Conservation (phyloP, 2,329 filamentous ascomycete genomes). For the Penicillium sp. region DNA sequence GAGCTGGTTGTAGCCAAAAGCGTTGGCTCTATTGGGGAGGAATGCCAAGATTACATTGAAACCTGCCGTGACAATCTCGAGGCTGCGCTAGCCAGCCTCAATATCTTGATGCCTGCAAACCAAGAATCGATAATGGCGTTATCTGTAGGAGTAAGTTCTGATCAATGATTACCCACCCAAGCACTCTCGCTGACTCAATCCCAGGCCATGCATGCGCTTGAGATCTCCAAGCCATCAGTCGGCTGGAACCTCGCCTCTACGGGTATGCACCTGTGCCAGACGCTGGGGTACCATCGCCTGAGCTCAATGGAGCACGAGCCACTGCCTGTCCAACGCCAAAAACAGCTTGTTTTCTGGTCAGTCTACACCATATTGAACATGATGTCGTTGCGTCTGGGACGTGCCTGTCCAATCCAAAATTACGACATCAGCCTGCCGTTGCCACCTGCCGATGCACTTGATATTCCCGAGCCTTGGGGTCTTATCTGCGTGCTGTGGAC, state of each 20-base stretch:
- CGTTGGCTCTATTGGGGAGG: constrained; percentile 21
- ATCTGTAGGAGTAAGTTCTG: constrained; percentile 55
- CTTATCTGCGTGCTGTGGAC: constrained; percentile 58
- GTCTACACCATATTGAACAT: constrained; percentile 61
- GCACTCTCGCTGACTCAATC: constrained; percentile 6
- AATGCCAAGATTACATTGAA: constrained; percentile 32
- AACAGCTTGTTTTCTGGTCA: constrained; percentile 57
- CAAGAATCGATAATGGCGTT: constrained; percentile 61
- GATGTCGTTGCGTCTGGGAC: constrained; percentile 60
- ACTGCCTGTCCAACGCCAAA: constrained; percentile 30
- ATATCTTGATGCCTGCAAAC: constrained; percentile 58
- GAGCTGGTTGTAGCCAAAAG: constrained; percentile 29
- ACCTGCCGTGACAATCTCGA: constrained; percentile 49
- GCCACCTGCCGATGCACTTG: constrained; percentile 19
- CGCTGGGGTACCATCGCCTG: constrained; percentile 59
- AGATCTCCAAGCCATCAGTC: constrained; percentile 62
- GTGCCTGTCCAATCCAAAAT: constrained; percentile 59
- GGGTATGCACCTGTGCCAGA: constrained; percentile 62
- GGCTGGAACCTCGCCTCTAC: constrained; percentile 64
- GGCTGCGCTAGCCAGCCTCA: constrained; percentile 49
- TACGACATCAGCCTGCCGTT: constrained; percentile 57
- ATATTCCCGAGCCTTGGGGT: constrained; percentile 39
- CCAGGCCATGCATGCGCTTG: constrained; percentile 63
- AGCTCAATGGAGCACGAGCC: constrained; percentile 30
- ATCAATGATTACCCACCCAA: background rate